These are phyloP conservation scores for Isatis lusitanica DNA, from an alignment of 441 rosid genomes.

Conservation along the genomic window DNA sequence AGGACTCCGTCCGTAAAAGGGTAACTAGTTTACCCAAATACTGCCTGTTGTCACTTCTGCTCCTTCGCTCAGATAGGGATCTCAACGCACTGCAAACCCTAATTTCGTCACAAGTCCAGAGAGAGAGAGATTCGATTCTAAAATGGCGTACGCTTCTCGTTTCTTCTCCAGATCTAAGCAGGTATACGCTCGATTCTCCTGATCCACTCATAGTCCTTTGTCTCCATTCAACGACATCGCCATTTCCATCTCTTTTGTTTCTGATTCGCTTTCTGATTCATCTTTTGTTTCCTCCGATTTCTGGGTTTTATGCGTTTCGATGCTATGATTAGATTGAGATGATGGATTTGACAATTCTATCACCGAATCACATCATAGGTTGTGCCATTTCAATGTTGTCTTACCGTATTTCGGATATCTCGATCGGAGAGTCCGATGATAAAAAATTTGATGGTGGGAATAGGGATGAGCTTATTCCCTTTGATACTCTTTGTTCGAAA, in stretches of 20 bases:
- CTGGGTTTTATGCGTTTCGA: not conserved
- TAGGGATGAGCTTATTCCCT: too few relatives aligned
- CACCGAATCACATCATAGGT: not conserved
- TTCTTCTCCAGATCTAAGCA: conserved; percentile 78
- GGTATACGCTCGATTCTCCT: conserved; percentile 39
- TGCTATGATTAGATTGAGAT: not conserved
- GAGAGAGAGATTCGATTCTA: conserved; percentile 1
- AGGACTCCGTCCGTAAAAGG: conserved; percentile 7
- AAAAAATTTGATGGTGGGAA: too few relatives aligned
- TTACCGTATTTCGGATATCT: not conserved
- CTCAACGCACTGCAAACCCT: conserved; percentile 38
- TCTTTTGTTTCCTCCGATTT: not conserved
- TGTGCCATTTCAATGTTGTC: not conserved
- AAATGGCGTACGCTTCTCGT: conserved; percentile 77
- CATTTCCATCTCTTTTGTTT: too few relatives aligned
- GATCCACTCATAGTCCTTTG: not conserved
- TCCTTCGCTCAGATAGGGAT: conserved; percentile 30
- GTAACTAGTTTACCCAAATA: not conserved
- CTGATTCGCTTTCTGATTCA: not conserved
- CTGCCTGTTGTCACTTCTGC: not conserved
- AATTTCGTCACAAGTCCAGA: conserved; percentile 23
- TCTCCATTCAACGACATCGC: too few relatives aligned
- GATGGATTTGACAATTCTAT: not conserved
- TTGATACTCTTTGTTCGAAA: too few relatives aligned
- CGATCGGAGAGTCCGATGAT: not conserved